phyloP scores from a whole-genome alignment of 768 basidiomycete genomes.

The Plicaturopsis crispa region DNA sequence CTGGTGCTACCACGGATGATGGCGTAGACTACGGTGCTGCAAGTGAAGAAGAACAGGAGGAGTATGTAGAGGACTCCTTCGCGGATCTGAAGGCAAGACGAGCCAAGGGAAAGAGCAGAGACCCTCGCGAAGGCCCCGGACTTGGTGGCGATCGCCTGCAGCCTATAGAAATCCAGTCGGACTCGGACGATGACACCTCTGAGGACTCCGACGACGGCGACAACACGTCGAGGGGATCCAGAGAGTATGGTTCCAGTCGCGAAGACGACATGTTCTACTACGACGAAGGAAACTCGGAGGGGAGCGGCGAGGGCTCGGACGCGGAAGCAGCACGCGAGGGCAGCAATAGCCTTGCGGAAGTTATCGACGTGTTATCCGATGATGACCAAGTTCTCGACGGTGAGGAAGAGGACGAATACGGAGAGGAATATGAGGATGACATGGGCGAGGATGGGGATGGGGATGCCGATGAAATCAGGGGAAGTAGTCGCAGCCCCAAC shows the following conservation, averaged over 20 bases:
- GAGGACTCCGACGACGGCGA: conserved; percentile 9
- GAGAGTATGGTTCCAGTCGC: not conserved
- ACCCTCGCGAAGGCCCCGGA: conserved; percentile 53
- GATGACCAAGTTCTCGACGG: conserved; percentile 12
- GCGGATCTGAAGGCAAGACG: conserved; percentile 43
- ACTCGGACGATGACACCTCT: conserved; percentile 21
- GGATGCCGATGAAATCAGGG: not conserved
- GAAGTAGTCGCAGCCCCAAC: not conserved
- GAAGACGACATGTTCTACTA: not conserved
- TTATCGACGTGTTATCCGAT: no score
- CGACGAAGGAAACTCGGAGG: not conserved
- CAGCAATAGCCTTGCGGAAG: no score
- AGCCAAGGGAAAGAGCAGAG: conserved; percentile 53
- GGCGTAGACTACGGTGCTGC: conserved; percentile 10
- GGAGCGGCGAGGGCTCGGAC: no score
- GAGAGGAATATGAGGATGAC: not conserved
- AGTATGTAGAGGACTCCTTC: conserved; percentile 46
- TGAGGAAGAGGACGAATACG: conserved; percentile 10
- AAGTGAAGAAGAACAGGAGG: conserved; percentile 19
- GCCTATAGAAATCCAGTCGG: conserved; percentile 40
- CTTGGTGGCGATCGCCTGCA: conserved; percentile 29
- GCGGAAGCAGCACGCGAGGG: no score
- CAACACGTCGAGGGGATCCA: conserved; percentile 6
- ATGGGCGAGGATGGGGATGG: not conserved
- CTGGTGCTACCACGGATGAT: conserved; percentile 9